A percentile compares a stretch with the other conserved stretches of the same genome.
Conservation (phyloP, 2,329 filamentous ascomycete species). For the Pseudogymnoascus sp. region DNA sequence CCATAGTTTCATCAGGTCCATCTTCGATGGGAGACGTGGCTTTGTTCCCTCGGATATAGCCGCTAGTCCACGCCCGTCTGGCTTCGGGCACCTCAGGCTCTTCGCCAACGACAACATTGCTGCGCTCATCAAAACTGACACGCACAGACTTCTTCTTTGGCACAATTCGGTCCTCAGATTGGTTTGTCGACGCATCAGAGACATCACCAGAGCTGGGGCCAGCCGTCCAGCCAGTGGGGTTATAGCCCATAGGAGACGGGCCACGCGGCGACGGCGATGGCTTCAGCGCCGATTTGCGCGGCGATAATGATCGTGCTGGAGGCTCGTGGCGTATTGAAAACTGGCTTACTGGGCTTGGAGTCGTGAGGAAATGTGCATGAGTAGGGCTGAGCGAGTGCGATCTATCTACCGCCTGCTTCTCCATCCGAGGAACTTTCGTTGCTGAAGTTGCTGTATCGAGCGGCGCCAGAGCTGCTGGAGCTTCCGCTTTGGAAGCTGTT, state of each 20-base stretch:
- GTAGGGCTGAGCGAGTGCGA: constrained; percentile 48
- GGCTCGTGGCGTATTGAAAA: constrained; percentile 52
- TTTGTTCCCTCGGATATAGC: constrained; percentile 41
- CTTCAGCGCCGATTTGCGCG: constrained; percentile 70
- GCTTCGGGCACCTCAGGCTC: constrained; percentile 30
- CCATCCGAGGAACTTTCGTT: background rate
- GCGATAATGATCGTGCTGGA: constrained; percentile 61
- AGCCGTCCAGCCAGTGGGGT: constrained; percentile 36
- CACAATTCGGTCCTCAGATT: constrained; percentile 19
- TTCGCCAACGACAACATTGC: constrained; percentile 46
- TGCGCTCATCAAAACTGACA: constrained; percentile 70
- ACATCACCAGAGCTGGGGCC: constrained; percentile 21
- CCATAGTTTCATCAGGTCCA: constrained; percentile 61
- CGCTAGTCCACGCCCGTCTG: constrained; percentile 45
- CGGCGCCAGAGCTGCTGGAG: background rate
- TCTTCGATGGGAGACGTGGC: constrained; percentile 43
- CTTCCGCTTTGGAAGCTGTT: background rate
- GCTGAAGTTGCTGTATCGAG: background rate
- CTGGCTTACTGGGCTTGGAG: constrained; percentile 36
- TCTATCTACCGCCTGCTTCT: constrained; percentile 24
- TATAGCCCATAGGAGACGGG: constrained; percentile 40
- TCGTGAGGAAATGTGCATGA: constrained; percentile 56
- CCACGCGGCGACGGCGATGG: constrained; percentile 43
- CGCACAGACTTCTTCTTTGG: constrained; percentile 56
- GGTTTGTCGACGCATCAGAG: constrained; percentile 15